phyloP scores from a whole-genome alignment of 2,329 filamentous ascomycete species.

The Cladosporium austrohemisphaericum region DNA sequence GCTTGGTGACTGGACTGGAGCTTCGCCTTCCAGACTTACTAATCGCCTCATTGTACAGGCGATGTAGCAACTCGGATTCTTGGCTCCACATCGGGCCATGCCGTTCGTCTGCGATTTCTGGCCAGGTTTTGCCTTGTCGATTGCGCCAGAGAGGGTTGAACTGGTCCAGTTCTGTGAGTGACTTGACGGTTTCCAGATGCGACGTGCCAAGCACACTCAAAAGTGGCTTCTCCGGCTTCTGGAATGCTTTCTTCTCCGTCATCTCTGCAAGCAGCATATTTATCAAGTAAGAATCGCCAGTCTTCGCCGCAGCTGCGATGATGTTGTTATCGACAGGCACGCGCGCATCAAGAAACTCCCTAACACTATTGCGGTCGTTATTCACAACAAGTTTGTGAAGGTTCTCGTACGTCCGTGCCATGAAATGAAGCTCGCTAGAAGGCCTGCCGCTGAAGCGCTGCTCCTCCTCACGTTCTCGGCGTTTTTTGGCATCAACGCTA shows the following conservation, averaged over 20 bases:
- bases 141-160: constrained; percentile 78
- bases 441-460: constrained; percentile 37
- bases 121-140: constrained; percentile 75
- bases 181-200: constrained; percentile 76
- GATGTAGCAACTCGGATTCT: constrained; percentile 76
- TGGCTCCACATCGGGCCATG: constrained; percentile 86
- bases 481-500: constrained; percentile 40
- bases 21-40: constrained; percentile 25
- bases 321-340: constrained; percentile 67
- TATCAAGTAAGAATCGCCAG: constrained; percentile 83
- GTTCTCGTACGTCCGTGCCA: constrained; percentile 48
- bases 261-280: constrained; percentile 60
- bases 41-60: constrained; percentile 59
- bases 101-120: constrained; percentile 77
- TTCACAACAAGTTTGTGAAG: constrained; percentile 46
- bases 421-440: constrained; percentile 44
- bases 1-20: constrained; percentile 35
- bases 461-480: constrained; percentile 51
- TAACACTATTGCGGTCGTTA: constrained; percentile 47
- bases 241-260: constrained; percentile 56
- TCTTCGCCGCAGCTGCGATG: constrained; percentile 85
- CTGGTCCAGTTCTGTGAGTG: constrained; percentile 38
- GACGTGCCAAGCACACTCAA: constrained; percentile 86
- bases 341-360: constrained; percentile 44
- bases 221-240: constrained; percentile 85